Evolutionary conservation across 176 grass and related monocot genomes (phyloP).

Genomic region (Oryza coarctata): DNA sequence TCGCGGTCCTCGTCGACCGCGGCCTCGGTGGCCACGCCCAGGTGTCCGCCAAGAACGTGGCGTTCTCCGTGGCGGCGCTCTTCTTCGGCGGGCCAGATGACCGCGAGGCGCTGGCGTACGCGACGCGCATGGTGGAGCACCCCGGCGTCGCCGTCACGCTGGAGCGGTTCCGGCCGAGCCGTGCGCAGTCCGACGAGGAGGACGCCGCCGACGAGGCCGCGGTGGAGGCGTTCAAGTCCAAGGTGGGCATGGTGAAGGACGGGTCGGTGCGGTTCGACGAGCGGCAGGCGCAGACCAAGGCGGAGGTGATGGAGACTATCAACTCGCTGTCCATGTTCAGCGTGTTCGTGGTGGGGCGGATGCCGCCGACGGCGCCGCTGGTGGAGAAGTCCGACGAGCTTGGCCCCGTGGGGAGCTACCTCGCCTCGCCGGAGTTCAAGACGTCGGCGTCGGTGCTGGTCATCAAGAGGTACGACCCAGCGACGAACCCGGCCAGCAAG

Average conservation of each 20-base stretch:
- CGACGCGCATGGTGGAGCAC: conserved; percentile 67
- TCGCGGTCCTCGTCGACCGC: conserved; percentile 74
- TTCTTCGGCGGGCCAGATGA: conserved; percentile 86
- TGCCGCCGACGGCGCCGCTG: conserved; percentile 32
- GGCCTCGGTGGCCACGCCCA: conserved; percentile 71
- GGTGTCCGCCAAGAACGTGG: conserved; percentile 53
- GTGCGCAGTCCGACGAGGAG: background rate
- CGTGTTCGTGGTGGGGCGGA: conserved; percentile 56
- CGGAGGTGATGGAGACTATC: conserved; percentile 35
- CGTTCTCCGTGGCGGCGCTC: conserved; percentile 45
- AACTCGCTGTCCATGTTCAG: conserved; percentile 28
- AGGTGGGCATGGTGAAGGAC: background rate
- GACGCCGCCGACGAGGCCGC: conserved; percentile 29
- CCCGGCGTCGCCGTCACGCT: conserved; percentile 51
- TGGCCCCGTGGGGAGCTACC: conserved; percentile 56
- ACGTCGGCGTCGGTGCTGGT: conserved; percentile 61
- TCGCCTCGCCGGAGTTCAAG: conserved; percentile 51
- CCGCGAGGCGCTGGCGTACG: conserved; percentile 73
- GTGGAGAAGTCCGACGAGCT: conserved; percentile 51
- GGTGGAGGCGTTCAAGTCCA: conserved; percentile 41
- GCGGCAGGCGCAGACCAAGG: background rate
- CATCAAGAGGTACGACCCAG: conserved; percentile 51
- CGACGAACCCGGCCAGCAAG: conserved; percentile 40
- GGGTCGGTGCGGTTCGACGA: conserved; percentile 44
- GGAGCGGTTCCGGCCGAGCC: conserved; percentile 28